Conservation (phyloP, 2,329 filamentous ascomycete species). For the Scleromitrula shiraiana region DNA sequence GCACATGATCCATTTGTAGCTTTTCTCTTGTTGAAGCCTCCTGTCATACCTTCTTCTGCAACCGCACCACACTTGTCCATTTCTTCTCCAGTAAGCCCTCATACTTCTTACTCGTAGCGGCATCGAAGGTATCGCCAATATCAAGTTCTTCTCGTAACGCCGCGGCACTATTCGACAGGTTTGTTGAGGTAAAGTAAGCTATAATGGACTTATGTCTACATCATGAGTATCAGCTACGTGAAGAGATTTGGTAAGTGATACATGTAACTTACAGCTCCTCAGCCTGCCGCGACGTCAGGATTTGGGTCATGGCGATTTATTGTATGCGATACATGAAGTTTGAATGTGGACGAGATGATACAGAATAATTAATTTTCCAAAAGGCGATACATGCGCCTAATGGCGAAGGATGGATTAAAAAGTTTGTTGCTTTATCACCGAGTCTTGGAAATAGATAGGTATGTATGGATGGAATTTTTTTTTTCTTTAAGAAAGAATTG, state of each 20-base stretch:
- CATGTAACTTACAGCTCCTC: constrained; percentile 68
- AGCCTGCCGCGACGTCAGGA: constrained; percentile 72
- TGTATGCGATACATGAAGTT: constrained; percentile 10
- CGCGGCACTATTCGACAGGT: constrained; percentile 60
- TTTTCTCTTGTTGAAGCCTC: constrained; percentile 1
- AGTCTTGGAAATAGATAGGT: too few relatives aligned
- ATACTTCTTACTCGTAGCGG: constrained; percentile 84
- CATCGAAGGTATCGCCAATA: constrained; percentile 63
- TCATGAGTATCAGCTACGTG: constrained; percentile 17
- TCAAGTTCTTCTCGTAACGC: constrained; percentile 70
- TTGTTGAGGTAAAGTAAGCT: constrained; percentile 72
- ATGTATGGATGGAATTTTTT: too few relatives aligned
- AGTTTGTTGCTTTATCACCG: too few relatives aligned
- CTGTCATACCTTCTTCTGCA: constrained; percentile 79
- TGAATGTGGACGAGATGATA: constrained; percentile 1
- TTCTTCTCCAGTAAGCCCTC: constrained; percentile 94
- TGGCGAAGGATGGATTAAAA: too few relatives aligned
- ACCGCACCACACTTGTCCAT: constrained; percentile 89
- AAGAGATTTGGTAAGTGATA: constrained; percentile 8
- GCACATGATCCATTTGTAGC: constrained; percentile 1
- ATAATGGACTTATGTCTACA: constrained; percentile 86
- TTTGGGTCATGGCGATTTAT: constrained; percentile 54
- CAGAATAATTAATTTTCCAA: too few relatives aligned
- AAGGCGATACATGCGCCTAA: too few relatives aligned
- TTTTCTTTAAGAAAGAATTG: too few relatives aligned